A percentile compares a stretch with the other conserved stretches of the same genome.
phyloP scores from a whole-genome alignment of 257 asterid species.

The Marsdenia floribunda region DNA sequence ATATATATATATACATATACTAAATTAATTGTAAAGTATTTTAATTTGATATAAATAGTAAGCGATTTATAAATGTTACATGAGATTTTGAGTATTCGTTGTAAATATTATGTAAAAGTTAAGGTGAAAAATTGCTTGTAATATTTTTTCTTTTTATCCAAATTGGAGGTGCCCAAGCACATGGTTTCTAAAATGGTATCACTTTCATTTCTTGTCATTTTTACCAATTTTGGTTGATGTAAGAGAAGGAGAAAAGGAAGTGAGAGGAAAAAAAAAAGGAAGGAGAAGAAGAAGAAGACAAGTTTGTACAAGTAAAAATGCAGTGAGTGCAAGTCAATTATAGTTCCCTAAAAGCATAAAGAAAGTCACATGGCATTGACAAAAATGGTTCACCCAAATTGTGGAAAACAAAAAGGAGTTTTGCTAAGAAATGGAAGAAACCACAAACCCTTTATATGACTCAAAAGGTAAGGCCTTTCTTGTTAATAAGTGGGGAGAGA shows the following conservation, averaged over 20 bases:
- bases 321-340: neutral
- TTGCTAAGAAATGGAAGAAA: conserved; percentile 7
- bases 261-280: too few relatives aligned
- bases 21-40: too few relatives aligned
- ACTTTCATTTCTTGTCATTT: neutral
- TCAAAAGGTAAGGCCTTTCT: neutral
- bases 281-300: too few relatives aligned
- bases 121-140: too few relatives aligned
- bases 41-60: too few relatives aligned
- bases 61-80: too few relatives aligned
- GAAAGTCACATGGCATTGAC: conserved; percentile 9
- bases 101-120: too few relatives aligned
- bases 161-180: neutral
- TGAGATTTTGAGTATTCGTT: too few relatives aligned
- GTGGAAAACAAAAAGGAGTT: neutral
- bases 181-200: neutral
- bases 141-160: neutral
- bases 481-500: too few relatives aligned
- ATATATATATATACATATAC: too few relatives aligned
- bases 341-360: neutral
- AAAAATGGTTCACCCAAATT: conserved; percentile 3
- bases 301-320: neutral
- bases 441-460: neutral
- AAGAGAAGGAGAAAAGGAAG: neutral
- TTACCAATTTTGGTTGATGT: neutral